phyloP scores from a whole-genome alignment of 495 filamentous ascomycete species.

The Podospora appendiculata region DNA sequence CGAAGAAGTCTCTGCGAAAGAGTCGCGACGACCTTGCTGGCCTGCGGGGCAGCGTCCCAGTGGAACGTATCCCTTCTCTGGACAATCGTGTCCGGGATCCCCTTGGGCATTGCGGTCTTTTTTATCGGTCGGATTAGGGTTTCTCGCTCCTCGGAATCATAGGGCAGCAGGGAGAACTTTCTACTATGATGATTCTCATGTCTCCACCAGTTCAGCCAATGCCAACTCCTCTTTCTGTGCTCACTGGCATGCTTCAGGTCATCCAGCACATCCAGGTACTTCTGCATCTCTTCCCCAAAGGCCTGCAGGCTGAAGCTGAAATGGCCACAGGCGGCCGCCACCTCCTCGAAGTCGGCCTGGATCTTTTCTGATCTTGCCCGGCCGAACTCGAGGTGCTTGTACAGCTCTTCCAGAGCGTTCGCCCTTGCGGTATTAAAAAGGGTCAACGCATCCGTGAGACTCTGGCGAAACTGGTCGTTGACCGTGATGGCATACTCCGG shows the following conservation, averaged over 20 bases:
- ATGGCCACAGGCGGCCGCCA: constrained; percentile 90
- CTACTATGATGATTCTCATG: constrained; percentile 12
- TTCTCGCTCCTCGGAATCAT: constrained; percentile 45
- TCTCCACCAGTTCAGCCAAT: constrained; percentile 81
- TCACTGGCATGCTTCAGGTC: constrained; percentile 66
- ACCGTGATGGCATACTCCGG: constrained; percentile 61
- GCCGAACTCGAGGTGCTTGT: constrained; percentile 64
- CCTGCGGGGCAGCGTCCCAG: constrained; percentile 33
- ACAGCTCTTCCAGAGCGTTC: constrained; percentile 68
- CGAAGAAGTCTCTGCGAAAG: constrained; percentile 31
- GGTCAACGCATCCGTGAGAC: constrained; percentile 68
- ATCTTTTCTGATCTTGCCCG: constrained; percentile 56
- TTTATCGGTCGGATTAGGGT: constrained; percentile 34
- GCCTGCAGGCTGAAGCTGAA: constrained; percentile 85
- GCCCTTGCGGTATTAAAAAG: constrained; percentile 68
- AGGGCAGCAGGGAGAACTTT: constrained; percentile 26
- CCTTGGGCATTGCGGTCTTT: constrained; percentile 38
- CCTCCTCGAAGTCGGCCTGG: constrained; percentile 94
- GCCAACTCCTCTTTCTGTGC: constrained; percentile 62
- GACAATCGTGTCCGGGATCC: constrained; percentile 38
- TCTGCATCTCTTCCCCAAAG: constrained; percentile 82
- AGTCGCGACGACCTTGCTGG: constrained; percentile 24
- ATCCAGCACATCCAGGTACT: constrained; percentile 74
- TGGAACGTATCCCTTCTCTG: constrained; percentile 31
- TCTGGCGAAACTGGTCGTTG: constrained; percentile 69